Evolutionary conservation across 306 rosid species (phyloP).

Genomic region (Prunus kanzakura): DNA sequence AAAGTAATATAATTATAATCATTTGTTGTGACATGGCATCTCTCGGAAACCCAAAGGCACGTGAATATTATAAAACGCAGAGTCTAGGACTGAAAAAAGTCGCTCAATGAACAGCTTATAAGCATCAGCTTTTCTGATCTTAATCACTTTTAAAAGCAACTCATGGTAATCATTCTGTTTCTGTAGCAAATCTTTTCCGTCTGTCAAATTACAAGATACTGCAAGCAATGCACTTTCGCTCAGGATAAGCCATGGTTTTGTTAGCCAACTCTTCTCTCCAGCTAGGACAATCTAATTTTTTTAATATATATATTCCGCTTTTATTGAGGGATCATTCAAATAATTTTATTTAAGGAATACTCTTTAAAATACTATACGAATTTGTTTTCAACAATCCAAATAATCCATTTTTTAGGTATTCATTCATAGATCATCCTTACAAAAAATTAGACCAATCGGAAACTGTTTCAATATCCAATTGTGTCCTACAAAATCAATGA

Average conservation of each 20-base stretch:
- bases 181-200: conserved; percentile 29
- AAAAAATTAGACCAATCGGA: no score
- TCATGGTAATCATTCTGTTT: conserved; percentile 25
- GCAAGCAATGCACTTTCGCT: conserved; percentile 2
- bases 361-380: fast-evolving
- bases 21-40: conserved; percentile 30
- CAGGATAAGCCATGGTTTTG: neutral
- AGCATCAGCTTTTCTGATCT: conserved; percentile 30
- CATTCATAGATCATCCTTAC: no score
- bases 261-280: neutral
- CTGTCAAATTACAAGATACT: conserved; percentile 7
- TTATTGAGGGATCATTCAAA: no score
- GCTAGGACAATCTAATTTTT: neutral
- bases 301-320: no score
- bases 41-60: conserved; percentile 39
- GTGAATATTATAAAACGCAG: conserved; percentile 10
- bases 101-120: conserved; percentile 20
- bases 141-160: conserved; percentile 28
- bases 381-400: no score
- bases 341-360: no score
- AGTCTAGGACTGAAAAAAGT: conserved; percentile 1
- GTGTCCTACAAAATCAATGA: no score
- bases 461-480: no score
- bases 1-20: conserved; percentile 22
- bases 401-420: no score